Base-by-base conservation (phyloP, 2,329 filamentous ascomycete genomes). In the Sclerotinia spermophila region DNA sequence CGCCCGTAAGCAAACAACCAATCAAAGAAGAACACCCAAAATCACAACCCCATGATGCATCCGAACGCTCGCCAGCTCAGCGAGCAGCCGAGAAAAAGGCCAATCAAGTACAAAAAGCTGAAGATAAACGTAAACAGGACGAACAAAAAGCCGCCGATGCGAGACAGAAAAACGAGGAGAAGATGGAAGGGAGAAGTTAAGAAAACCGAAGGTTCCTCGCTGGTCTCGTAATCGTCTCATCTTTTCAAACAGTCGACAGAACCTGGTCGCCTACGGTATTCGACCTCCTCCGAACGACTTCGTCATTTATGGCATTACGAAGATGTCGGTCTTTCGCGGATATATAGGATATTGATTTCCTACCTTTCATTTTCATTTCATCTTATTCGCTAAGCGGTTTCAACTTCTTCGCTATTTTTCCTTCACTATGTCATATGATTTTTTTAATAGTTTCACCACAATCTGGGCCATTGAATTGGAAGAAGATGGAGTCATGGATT, bases 81-180 rank as follows among this genome's bases (percentile, higher is more conserved):
- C 40, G 48, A 40, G 61, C 59, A n/a, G 70, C 62, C 27, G 73
- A 71, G 51, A 71, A 74, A 59, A 68, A 69, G 7, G 69, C 71
- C 51, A 33, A 48, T 40, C 8, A 35, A 35, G 45, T 60, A 44
- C 61, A 65, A 53, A 59, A 45, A 44, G 59, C 56, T 24, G 73
- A 74, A 59, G 59, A 71, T 48, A 69, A 67, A 61, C 64, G 65
- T 30, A 61, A 68, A 70, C 48, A 51, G 42, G 48, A 70, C 13
- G 69, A 70, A 38, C 53, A 56, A n/a, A 70, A 60, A 55, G 69
- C 53, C 35, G 64, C 55, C 53, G 69, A 72, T 58, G 38, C 58
- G 21, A 53, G 33, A 45, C 69, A 65, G 51, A 64, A 35, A 51
- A 48, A 66, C 11, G 62, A 62, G n/a, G 53, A 62, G 42, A 71